Conservation (phyloP, 305 asterid species). For the Fraxinus albicans region DNA sequence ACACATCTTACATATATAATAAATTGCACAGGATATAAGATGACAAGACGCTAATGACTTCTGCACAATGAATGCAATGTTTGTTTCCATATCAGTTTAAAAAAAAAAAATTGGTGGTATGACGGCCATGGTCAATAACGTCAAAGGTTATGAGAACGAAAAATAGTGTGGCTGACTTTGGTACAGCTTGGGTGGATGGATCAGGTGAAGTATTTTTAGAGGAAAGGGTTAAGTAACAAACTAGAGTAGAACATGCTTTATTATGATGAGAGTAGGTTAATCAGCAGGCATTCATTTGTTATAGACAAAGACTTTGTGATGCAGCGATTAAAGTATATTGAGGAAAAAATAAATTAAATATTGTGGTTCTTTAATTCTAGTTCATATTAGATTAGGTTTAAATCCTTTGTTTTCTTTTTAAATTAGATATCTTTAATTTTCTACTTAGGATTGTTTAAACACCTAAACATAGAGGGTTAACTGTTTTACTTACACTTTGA, state of each 20-base stretch:
- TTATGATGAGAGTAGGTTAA: not conserved
- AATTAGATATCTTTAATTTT: not conserved
- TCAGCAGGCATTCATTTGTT: not conserved
- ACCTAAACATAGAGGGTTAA: not conserved
- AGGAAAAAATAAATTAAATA: no score
- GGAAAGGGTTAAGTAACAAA: not conserved
- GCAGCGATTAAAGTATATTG: not conserved
- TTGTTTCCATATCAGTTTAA: not conserved
- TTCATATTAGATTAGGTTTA: not conserved
- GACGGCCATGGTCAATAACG: not conserved
- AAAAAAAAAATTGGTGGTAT: not conserved
- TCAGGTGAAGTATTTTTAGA: not conserved
- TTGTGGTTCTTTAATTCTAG: not conserved
- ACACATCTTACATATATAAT: not conserved
- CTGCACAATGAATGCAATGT: not conserved
- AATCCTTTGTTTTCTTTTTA: not conserved
- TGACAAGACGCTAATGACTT: not conserved
- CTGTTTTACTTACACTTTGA: not conserved
- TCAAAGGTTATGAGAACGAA: not conserved
- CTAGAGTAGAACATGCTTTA: not conserved
- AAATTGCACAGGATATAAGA: not conserved
- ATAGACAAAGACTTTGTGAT: not conserved
- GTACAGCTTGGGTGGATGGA: not conserved
- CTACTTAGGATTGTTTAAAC: not conserved
- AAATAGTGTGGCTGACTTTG: not conserved